Evolutionary conservation across 2,329 filamentous ascomycete genomes (phyloP).

Genomic region (Colletotrichum cordylinicola): DNA sequence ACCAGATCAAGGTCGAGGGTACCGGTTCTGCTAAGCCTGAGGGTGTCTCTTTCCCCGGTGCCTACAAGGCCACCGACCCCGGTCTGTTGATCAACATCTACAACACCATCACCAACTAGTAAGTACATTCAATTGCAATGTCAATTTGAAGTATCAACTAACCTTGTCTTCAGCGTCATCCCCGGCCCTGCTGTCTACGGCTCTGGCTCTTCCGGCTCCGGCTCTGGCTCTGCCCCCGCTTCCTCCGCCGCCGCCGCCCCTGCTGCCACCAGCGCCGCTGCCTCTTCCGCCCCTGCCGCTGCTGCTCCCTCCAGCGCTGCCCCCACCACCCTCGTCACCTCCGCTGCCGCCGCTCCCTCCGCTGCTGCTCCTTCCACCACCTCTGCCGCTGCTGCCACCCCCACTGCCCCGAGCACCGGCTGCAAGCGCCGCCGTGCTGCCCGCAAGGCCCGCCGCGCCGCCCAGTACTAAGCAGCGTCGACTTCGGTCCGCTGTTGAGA

Average conservation of each 20-base stretch:
- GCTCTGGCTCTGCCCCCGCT: constrained; percentile 2
- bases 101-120: constrained; percentile 23
- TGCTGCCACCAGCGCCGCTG: neutral
- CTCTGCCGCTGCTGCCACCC: neutral
- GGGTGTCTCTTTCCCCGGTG: constrained; percentile 25
- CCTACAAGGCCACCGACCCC: constrained; percentile 37
- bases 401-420: neutral
- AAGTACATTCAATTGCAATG: neutral
- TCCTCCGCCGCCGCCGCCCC: neutral
- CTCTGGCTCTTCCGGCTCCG: constrained; percentile 21
- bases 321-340: neutral
- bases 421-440: constrained; percentile 22
- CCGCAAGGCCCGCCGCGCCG: constrained; percentile 22
- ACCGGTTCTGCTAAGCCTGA: constrained; percentile 25
- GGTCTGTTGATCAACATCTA: constrained; percentile 51
- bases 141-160: neutral
- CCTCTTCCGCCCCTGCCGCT: neutral
- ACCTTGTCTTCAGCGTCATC: neutral
- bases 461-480: constrained; percentile 6
- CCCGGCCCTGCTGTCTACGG: constrained; percentile 25
- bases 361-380: neutral
- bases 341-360: neutral
- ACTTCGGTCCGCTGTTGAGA: neutral
- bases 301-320: neutral
- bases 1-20: constrained; percentile 31